Conservation (phyloP, 176 grass and related monocot genomes). For the Chrysopogon serrulatus region DNA sequence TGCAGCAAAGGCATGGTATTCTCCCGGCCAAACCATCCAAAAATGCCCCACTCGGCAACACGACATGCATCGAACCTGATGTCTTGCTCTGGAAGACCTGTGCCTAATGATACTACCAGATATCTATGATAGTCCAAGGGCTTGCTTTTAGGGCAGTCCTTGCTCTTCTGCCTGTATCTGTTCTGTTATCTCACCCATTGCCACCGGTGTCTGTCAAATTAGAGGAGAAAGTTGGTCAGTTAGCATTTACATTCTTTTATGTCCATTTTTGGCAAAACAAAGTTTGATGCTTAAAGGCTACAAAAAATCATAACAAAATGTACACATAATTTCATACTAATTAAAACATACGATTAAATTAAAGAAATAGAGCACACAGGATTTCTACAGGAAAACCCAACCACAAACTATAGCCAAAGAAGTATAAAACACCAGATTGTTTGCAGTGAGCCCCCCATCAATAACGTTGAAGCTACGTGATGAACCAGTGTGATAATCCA, state of each 20-base stretch:
- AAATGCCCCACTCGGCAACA: slow-evolving; percentile 50
- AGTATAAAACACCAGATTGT: slow-evolving; percentile 42
- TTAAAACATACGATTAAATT: neutral
- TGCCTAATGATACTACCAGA: slow-evolving; percentile 44
- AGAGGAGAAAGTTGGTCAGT: neutral
- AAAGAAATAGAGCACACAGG: neutral
- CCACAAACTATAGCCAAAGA: neutral
- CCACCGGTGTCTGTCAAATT: slow-evolving; percentile 48
- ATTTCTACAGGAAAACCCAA: neutral
- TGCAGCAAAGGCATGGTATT: slow-evolving; percentile 37
- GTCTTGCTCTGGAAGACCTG: slow-evolving; percentile 31
- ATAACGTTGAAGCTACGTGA: slow-evolving; percentile 36
- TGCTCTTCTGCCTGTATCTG: slow-evolving; percentile 33
- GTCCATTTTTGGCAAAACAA: neutral
- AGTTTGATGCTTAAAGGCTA: neutral
- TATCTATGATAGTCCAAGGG: slow-evolving; percentile 47
- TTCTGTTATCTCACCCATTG: slow-evolving; percentile 42
- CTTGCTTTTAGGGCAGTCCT: slow-evolving; percentile 32
- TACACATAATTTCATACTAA: neutral
- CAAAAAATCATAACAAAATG: neutral
- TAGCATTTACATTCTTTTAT: neutral
- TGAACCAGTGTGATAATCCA: slow-evolving; percentile 20
- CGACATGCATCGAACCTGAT: slow-evolving; percentile 20
- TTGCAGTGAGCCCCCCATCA: slow-evolving; percentile 47
- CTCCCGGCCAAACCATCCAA: slow-evolving; percentile 37